A percentile compares a stretch with the other conserved stretches of the same genome.
Conservation (phyloP, 805 yeast species). For the Candida ortonii region DNA sequence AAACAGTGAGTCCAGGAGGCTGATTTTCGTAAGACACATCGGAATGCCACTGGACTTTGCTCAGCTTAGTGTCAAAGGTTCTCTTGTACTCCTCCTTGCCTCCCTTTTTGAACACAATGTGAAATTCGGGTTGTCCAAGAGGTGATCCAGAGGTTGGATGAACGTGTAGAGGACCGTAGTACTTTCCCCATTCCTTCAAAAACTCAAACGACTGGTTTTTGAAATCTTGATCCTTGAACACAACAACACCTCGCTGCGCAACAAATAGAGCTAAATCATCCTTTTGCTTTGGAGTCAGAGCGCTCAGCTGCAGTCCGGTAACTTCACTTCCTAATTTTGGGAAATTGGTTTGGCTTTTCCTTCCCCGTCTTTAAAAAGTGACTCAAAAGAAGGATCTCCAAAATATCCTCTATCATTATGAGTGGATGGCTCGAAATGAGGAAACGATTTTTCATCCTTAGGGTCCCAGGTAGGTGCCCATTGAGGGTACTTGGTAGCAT, state of each 20-base stretch:
- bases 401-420: constrained; percentile 57
- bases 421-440: constrained; percentile 44
- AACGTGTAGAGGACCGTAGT: constrained; percentile 67
- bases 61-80: constrained; percentile 34
- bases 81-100: constrained; percentile 35
- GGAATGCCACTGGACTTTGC: constrained; percentile 57
- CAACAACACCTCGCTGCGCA: constrained; percentile 67
- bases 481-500: constrained; percentile 42
- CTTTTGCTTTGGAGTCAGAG: constrained; percentile 51
- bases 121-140: constrained; percentile 53
- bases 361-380: constrained; percentile 38
- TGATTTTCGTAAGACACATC: constrained; percentile 71
- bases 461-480: constrained; percentile 69
- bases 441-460: constrained; percentile 38
- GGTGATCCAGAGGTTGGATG: constrained; percentile 77
- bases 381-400: constrained; percentile 54
- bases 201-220: constrained; percentile 49
- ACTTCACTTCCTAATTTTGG: constrained; percentile 71
- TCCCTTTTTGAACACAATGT: constrained; percentile 52
- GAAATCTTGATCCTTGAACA: constrained; percentile 64
- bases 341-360: constrained; percentile 43
- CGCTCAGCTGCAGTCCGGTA: constrained; percentile 54
- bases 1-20: constrained; percentile 68
- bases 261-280: constrained; percentile 67
- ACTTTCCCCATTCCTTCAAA: constrained; percentile 48